phyloP scores from a whole-genome alignment of 306 rosid species.

The Rosa persica region DNA sequence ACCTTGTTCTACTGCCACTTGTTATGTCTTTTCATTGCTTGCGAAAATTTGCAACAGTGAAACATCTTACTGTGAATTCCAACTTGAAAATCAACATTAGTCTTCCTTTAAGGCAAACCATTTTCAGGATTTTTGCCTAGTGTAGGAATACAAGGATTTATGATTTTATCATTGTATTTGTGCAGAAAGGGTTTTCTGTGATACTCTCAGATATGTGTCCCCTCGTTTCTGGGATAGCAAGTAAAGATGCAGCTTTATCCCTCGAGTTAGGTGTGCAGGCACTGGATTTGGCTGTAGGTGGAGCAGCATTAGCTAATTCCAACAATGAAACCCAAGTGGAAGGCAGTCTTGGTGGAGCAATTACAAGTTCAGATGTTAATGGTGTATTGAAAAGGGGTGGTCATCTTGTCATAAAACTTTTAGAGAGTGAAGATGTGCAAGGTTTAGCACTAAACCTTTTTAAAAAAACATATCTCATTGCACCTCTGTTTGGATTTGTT shows the following conservation, averaged over 20 bases:
- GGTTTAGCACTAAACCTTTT: slow-evolving; percentile 36
- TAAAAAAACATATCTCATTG: background rate
- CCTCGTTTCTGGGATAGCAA: slow-evolving; percentile 75
- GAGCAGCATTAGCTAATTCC: slow-evolving; percentile 33
- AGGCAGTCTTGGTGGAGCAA: slow-evolving; percentile 23
- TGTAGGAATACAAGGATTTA: slow-evolving; percentile 1
- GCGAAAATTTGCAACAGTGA: background rate
- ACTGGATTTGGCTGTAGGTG: slow-evolving; percentile 77
- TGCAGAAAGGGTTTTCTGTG: slow-evolving; percentile 70
- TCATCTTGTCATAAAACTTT: slow-evolving; percentile 74
- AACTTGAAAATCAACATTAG: background rate
- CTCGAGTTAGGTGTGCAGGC: slow-evolving; percentile 83
- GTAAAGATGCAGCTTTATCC: slow-evolving; percentile 77
- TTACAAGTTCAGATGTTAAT: slow-evolving; percentile 21
- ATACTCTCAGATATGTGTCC: slow-evolving; percentile 96
- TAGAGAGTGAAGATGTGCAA: slow-evolving; percentile 84
- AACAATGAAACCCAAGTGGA: slow-evolving; percentile 25
- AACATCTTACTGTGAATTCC: background rate
- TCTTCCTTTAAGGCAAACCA: background rate
- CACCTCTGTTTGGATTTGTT: slow-evolving; percentile 12
- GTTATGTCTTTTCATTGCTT: background rate
- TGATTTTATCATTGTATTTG: slow-evolving; percentile 10
- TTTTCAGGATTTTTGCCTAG: background rate
- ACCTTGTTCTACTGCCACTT: background rate
- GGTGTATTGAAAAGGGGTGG: slow-evolving; percentile 75